Base-by-base conservation (phyloP, 179 eudicot species). In the Spinacia oleracea region DNA sequence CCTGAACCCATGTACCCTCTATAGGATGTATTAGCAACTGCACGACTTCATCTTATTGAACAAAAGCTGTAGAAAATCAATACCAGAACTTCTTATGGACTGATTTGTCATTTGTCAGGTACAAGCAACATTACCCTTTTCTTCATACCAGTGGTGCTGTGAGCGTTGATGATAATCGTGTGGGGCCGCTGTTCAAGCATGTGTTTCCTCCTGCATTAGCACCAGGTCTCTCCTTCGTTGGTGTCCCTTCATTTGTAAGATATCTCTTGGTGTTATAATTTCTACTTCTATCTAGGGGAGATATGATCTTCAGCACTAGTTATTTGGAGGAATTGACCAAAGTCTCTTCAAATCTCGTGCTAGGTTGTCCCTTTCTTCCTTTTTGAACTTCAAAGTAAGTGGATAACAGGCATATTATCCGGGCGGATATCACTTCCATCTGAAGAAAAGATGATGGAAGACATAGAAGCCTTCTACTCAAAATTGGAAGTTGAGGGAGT, bases 141-240 rank as follows among this genome's bases (percentile, higher is more conserved):
- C 97, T 93, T 46, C 82, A 89, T 3, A 86, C 90, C 32, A 74
- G 73, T 60, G 88, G 81, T 55, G 71, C 55, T 23, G 89, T 95
- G 63, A 88, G 66, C 43, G 94, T 91, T 56, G 97, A 90, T 73
- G 96, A 96, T 78, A 90, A 90, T 81, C 86, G 91, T 29, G 98
- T 96, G 18, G 96, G 93, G 20, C 99, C 94, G n/a, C 82, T 96
- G 34, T 96, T 90, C 81, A 83, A 96, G 88, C 99, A 96, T 67
- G 82, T 93, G 16, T 96, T 93, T 74, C 96, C 98, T 8, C 98
- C 98, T 42, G 74, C 86, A 59, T 87, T 96, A 70, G 96, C 97
- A 34, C 99, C 98, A 9, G 80, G 84, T 81, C 89, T 96, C 77
- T 93, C 98, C 14, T 95, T 93, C 64, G 85, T 95, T 51, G 98